A percentile compares a stretch with the other conserved stretches of the same genome.
These are phyloP conservation scores for Bipolaris sorokiniana DNA, from an alignment of 2,329 filamentous ascomycete genomes.

Conservation along the genomic window DNA sequence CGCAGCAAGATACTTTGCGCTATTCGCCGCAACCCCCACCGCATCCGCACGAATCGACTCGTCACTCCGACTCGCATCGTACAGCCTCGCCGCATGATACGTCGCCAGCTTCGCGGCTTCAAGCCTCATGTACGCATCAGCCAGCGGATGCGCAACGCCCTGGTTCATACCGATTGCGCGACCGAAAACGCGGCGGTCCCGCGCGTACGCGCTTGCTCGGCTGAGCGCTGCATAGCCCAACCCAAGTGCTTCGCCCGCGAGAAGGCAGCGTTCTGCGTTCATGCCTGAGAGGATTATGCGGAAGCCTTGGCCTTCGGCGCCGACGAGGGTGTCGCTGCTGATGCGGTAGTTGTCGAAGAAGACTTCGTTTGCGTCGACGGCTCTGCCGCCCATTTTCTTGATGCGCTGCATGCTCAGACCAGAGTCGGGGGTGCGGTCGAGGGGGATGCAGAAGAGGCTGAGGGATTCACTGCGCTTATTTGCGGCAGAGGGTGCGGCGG, in stretches of 20 bases:
- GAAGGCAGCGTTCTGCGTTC: conserved; percentile 57
- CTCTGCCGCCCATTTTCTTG: conserved; percentile 83
- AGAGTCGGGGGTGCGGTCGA: conserved; percentile 63
- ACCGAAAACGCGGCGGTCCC: conserved; percentile 60
- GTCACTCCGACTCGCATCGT: conserved; percentile 55
- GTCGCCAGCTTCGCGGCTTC: conserved; percentile 67
- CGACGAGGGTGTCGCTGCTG: conserved; percentile 68
- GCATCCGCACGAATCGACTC: conserved; percentile 42
- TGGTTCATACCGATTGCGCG: conserved; percentile 66
- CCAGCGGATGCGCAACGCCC: conserved; percentile 64
- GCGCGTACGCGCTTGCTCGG: conserved; percentile 54
- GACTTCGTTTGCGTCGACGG: conserved; percentile 84
- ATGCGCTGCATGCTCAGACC: conserved; percentile 73
- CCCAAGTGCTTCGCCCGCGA: conserved; percentile 78
- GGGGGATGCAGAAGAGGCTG: conserved; percentile 80
- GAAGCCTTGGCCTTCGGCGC: conserved; percentile 77
- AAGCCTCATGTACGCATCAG: conserved; percentile 65
- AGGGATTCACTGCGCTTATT: conserved; percentile 75
- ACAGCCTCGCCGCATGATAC: conserved; percentile 65
- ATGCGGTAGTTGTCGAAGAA: conserved; percentile 83
- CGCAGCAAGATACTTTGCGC: conserved; percentile 64
- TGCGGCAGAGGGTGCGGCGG: conserved; percentile 70
- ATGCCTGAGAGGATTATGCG: conserved; percentile 64
- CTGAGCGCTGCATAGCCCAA: conserved; percentile 72
- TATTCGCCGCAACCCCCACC: conserved; percentile 62